A percentile compares a stretch with the other conserved stretches of the same genome.
Conservation (phyloP, 768 basidiomycete species). For the Fomitopsis pulvina region DNA sequence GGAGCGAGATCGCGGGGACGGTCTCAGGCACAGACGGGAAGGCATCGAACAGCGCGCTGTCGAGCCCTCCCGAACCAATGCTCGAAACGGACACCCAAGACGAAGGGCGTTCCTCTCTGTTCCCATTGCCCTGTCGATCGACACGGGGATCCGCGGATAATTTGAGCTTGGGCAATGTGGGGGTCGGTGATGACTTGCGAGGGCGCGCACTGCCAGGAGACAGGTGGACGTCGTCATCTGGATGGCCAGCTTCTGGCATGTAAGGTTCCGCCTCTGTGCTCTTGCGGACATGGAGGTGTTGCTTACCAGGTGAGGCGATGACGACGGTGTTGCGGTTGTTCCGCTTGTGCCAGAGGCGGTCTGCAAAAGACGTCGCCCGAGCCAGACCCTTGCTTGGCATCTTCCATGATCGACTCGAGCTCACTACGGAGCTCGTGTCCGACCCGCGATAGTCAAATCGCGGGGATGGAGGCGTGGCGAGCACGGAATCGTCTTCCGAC, state of each 20-base stretch:
- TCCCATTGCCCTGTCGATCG: not conserved
- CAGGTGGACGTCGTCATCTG: conserved; percentile 11
- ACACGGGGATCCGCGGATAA: not conserved
- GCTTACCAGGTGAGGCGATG: conserved; percentile 9
- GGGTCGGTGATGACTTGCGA: conserved; percentile 1
- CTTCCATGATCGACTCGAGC: conserved; percentile 24
- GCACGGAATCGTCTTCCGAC: conserved; percentile 63
- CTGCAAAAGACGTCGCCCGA: conserved; percentile 20
- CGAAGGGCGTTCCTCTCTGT: conserved; percentile 22
- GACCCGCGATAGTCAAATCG: conserved; percentile 21
- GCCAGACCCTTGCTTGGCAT: conserved; percentile 21
- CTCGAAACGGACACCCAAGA: conserved; percentile 34
- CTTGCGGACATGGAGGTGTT: not conserved
- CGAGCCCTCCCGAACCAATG: conserved; percentile 37
- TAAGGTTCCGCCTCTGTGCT: not conserved
- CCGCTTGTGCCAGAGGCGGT: conserved; percentile 18
- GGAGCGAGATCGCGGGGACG: conserved; percentile 4
- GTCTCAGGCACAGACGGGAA: conserved; percentile 61
- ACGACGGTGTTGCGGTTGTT: conserved; percentile 14
- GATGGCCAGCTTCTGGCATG: not conserved
- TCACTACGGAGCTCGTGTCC: conserved; percentile 25
- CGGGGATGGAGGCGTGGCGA: conserved; percentile 55
- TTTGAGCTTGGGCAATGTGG: conserved; percentile 5
- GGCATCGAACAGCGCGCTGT: conserved; percentile 57
- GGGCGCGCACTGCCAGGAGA: not conserved